A percentile compares a stretch with the other conserved stretches of the same genome.
Evolutionary conservation across 108 stramenopile genomes (phyloP).

Genomic region (Cylindrotheca closterium): DNA sequence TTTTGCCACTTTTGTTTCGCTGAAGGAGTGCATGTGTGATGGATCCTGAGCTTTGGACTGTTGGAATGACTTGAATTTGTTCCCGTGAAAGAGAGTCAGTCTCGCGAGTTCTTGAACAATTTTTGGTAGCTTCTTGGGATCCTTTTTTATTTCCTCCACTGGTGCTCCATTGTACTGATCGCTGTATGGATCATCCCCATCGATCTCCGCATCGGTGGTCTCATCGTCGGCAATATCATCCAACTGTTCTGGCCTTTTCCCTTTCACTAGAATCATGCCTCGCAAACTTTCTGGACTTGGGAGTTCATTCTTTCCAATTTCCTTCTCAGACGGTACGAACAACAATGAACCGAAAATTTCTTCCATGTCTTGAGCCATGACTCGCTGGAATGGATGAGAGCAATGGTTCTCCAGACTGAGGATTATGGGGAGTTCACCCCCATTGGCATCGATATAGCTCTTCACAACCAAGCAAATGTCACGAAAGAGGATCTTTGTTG

Average conservation of each 20-base stretch:
- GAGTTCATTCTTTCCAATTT: constrained; percentile 29
- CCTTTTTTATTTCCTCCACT: not conserved
- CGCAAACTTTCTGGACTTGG: constrained; percentile 73
- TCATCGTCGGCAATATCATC: constrained; percentile 36
- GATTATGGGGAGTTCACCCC: constrained; percentile 86
- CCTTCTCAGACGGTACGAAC: constrained; percentile 47
- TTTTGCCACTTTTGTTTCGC: constrained; percentile 64
- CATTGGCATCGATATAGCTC: constrained; percentile 48
- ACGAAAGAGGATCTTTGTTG: constrained; percentile 77
- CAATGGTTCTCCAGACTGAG: constrained; percentile 97
- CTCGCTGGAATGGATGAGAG: constrained; percentile 69
- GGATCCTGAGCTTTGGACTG: constrained; percentile 35
- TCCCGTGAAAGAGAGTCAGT: constrained; percentile 71
- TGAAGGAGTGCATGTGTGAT: constrained; percentile 74
- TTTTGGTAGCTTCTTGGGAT: constrained; percentile 13
- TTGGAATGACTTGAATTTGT: constrained; percentile 48
- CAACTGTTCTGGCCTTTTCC: constrained; percentile 61
- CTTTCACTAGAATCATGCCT: constrained; percentile 87
- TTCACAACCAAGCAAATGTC: constrained; percentile 72
- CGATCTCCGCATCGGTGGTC: constrained; percentile 2
- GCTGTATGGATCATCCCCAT: constrained; percentile 30
- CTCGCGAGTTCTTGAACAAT: constrained; percentile 51
- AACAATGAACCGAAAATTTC: constrained; percentile 65
- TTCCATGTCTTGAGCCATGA: constrained; percentile 72
- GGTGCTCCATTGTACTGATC: constrained; percentile 6